Evolutionary conservation across 495 filamentous ascomycete species (phyloP), one percentile per base, ranked within the genome.

Genomic region (Neurospora discreta): DNA sequence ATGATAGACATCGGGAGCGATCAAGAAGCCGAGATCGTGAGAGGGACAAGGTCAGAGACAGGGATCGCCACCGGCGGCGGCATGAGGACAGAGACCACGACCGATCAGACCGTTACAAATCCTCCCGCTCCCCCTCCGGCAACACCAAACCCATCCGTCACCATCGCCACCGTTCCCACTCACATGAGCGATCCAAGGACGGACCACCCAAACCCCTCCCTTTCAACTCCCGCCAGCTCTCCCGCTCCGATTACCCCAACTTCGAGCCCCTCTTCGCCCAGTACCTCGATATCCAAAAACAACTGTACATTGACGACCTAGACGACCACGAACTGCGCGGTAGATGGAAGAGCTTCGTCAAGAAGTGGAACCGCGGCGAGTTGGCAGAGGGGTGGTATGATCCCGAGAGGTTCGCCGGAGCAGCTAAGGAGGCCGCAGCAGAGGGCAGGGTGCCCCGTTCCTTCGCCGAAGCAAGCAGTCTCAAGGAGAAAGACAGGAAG

Each of bases 371-470:
- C 83, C 90, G 88, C 78, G 93, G 92, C 82, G 94, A 97, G 85
- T 85, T 99, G 70, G 91, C 93, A 3, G 90, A 93, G 80, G 93
- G 94, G 33, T 99, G 95, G 95, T 99, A 99, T 79, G 92, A 94
- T 75, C 90, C 93, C 26, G 82, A 80, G 74, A 89, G 85, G 2
- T 82, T 90, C 26, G 78, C 84, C 44, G 87, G 85, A 69, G 87
- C 87, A 41, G 68, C 71, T 5, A 43, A 18, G 42, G 20, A 36
- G 39, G 70, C 68, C 40, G 42, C 52, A 8, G 26, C 39, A 7
- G 26, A 41, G 13, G n/a, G 13, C 30, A 43, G 69, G n/a, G 40
- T 20, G 26, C 43, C 72, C 9, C 39, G 39, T 36, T 70, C 38
- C 23, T 52, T 73, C 18, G 60, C 41, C 23, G 68, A 23, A n/a